Base-by-base conservation (phyloP, 164 flowering plant species). In the Pachysandra terminalis region DNA sequence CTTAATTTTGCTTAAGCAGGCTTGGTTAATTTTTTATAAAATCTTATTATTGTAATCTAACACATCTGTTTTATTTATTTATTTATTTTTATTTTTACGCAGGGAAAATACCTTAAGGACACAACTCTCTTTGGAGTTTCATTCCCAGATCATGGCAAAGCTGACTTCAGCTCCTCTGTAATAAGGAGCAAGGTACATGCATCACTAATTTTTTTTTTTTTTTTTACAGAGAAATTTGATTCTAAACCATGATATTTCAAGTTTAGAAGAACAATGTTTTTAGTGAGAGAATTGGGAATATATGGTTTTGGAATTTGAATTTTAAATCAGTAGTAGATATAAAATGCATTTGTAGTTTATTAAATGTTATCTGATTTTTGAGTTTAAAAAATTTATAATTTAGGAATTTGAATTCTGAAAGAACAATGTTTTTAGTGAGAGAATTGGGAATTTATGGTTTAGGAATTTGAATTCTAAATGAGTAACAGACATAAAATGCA, bases 31-130 rank as follows among this genome's bases (percentile, higher is more conserved):
- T 55, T 24, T 25, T 56, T 22, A 10, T 54, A 19, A 23, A 45
- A 9, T 25, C 4, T 15, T 45, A 13, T 45, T 45, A 3, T 3
- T 32, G 37, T 32, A 3, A 32, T 32, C 37, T 12, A 45, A 45
- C 16, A 5, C 51, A 45, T 5, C 17, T 45, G 51, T 5, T 10
- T 40, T 7, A 4, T 24, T 27, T 21, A 5, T 15, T 12, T 17
- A 9, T 24, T 24, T 17, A 19, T 23, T 7, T 23, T 25, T 49
- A 58, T 37, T 0, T 56, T 35, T 62, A 55, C 64, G 81, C 84
- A 90, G 95, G 90, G 82, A 0, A 90, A 85, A 69, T 71, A 79
- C 37, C 68, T 77, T 25, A 89, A 86, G 81, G 96, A 89, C 49
- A 82, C 87, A 13, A 79, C 79, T 45, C 69, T 91, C 45, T 78